Base-by-base conservation (phyloP, 768 basidiomycete species). In the Pisolithus orientalis region DNA sequence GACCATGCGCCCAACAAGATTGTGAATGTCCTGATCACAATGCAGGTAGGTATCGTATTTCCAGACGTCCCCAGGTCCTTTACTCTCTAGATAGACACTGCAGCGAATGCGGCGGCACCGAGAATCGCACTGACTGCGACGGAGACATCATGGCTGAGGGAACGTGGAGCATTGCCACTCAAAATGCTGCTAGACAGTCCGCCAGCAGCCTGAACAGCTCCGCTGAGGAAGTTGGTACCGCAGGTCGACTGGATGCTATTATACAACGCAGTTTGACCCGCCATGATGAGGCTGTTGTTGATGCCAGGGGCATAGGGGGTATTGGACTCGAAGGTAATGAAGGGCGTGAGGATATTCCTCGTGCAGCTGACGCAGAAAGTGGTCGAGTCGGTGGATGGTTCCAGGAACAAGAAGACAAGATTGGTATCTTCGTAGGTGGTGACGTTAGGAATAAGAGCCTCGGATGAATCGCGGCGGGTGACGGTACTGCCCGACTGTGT, bases 291-390 rank as follows among this genome's bases (percentile, higher is more conserved):
- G 61, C 85, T 88, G 60, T 76, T 75, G 53, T 56, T 49, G 27
- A 96, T 62, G 47, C 95, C 93, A 28, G 86, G 80, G 7, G 78
- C 88, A 67, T 92, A 97, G 1, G 87, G 86, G 42, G 74, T 70
- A 51, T 67, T 66, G 39, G 81, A 78, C 71, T 94, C 89, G 68
- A 80, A 94, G 52, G 72, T 68, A 68, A 90, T 83, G 78, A 90
- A 99, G 8, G 82, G 58, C 2, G 82, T 79, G 58, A 98, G 64
- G 64, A 94, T 72, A 56, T 78, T 78, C 65, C 87, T 81, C 11
- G 90, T 83, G 83, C 95, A 98, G 13, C 83, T 59, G 2, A 77
- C 83, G 83, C 95, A 97, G 42, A 96, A 84, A 24, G 68, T 49
- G 27, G 67, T 59, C n/a, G 73, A 66, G 27, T 76, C 37, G 63